Percentiles rank a stretch among this genome's conserved stretches.
Evolutionary conservation across 805 yeast genomes (phyloP).

Genomic region (Hanseniaspora lachancei): DNA sequence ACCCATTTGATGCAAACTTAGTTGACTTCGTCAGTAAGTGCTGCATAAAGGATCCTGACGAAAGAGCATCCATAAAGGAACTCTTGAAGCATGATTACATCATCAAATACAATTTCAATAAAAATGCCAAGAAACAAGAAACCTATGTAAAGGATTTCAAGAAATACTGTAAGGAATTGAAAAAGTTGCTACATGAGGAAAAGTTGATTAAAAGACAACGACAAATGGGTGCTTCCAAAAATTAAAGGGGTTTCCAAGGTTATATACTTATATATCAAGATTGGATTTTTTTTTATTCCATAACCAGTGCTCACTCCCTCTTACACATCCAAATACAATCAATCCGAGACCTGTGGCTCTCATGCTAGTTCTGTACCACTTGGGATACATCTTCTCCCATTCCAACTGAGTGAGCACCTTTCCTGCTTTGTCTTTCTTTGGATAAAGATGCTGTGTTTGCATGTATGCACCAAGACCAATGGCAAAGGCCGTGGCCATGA

Average conservation of each 20-base stretch:
- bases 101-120: constrained; percentile 25
- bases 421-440: constrained; percentile 26
- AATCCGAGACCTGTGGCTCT: constrained; percentile 43
- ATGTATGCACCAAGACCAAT: constrained; percentile 53
- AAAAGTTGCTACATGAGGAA: constrained; percentile 23
- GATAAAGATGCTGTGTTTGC: constrained; percentile 36
- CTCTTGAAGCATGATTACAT: constrained; percentile 35
- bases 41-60: constrained; percentile 52
- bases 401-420: constrained; percentile 21
- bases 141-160: constrained; percentile 24
- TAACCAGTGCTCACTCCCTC: constrained; percentile 53
- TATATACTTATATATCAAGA: too few species aligned
- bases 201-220: constrained; percentile 25
- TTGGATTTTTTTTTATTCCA: constrained; percentile 29
- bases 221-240: constrained; percentile 15
- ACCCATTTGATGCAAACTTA: constrained; percentile 19
- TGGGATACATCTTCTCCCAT: constrained; percentile 32
- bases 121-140: constrained; percentile 19
- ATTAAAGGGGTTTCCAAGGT: too few species aligned
- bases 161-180: constrained; percentile 32
- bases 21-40: constrained; percentile 58
- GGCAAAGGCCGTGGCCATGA: constrained; percentile 47
- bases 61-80: constrained; percentile 63
- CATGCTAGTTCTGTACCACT: constrained; percentile 50
- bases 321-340: constrained; percentile 42